Evolutionary conservation across 176 grass and related monocot species (phyloP).

Genomic region (Bolboschoenus planiculmis): DNA sequence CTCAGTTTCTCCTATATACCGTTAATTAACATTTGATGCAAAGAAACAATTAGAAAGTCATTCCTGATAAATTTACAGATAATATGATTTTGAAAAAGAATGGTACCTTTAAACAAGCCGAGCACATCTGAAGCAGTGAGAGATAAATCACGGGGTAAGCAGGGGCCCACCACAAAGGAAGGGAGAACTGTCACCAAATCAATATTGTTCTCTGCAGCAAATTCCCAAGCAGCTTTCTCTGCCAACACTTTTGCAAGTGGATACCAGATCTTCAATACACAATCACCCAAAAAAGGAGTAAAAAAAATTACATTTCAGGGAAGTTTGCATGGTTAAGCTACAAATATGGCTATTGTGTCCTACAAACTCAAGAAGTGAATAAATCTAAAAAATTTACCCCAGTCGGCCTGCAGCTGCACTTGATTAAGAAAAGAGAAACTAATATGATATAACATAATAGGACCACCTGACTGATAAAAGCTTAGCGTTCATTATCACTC

Average conservation of each 20-base stretch:
- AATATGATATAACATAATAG: not conserved
- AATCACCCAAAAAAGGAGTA: not conserved
- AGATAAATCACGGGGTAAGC: slow-evolving; percentile 41
- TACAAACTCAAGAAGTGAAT: not conserved
- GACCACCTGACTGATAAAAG: not conserved
- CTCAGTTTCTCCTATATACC: slow-evolving; percentile 43
- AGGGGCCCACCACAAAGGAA: slow-evolving; percentile 64
- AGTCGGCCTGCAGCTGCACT: not conserved
- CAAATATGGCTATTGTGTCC: not conserved
- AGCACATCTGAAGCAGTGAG: slow-evolving; percentile 54
- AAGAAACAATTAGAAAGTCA: not conserved
- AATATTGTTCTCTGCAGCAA: slow-evolving; percentile 68
- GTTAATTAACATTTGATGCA: not conserved
- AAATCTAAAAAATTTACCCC: not conserved
- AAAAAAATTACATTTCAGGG: not conserved
- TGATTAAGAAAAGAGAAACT: not conserved
- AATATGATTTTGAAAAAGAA: not conserved
- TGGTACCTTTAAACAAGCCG: slow-evolving; percentile 57
- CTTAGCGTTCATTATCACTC: not conserved
- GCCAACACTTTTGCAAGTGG: slow-evolving; percentile 65
- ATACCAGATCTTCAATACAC: slow-evolving; percentile 56
- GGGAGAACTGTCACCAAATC: slow-evolving; percentile 75
- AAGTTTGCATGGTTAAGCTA: not conserved
- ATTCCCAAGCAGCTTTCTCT: slow-evolving; percentile 86
- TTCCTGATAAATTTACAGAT: not conserved